Evolutionary conservation across 768 basidiomycete species (phyloP), one percentile per base, ranked within the genome.

Genomic region (Mycena indigotica): DNA sequence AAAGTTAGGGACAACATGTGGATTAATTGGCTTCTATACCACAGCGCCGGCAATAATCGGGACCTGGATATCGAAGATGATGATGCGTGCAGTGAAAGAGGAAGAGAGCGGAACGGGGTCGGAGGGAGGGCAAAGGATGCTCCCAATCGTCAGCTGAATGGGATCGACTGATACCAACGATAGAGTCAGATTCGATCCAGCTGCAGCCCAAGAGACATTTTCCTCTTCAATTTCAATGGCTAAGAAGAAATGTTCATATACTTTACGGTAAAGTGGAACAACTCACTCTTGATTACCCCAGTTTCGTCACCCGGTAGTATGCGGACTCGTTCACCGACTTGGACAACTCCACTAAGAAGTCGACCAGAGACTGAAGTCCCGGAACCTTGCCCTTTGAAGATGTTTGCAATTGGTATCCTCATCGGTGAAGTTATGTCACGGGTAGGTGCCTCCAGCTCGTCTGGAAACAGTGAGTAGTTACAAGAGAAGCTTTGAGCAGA

Each of bases 301-400:
- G 82, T 88, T 71, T 97, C 95, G 68, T 98, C 95, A 10, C 96
- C 96, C 0, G 97, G 97, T 3, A 97, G 75, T 50, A 95, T 85
- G 39, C 93, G 81, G 32, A 98, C 65, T 38, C 84, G 80, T 75
- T 98, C 95, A 2, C 97, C 96, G 2, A 95, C 89, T 72, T 98
- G 95, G 3, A 98, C 81, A 32, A 98, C 78, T 4, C 97, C 97
- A 40, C 88, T 86, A 65, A 87, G 91, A 41, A 98, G 75, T 50
- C 95, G 77, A 17, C 97, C 97, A 23, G 88, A 83, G 0, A 98
- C 85, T 0, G 86, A 90, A 4, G 84, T 84, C 2, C 89, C 84
- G 2, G 91, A 85, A 16, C 87, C 84, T 67, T 89, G 88, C 3
- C 91, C 90, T 71, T 88, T 95, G 80, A 96, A 98, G 3, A 98